Conservation (phyloP, 805 yeast genomes). For the Cyberlindnera lachancei region DNA sequence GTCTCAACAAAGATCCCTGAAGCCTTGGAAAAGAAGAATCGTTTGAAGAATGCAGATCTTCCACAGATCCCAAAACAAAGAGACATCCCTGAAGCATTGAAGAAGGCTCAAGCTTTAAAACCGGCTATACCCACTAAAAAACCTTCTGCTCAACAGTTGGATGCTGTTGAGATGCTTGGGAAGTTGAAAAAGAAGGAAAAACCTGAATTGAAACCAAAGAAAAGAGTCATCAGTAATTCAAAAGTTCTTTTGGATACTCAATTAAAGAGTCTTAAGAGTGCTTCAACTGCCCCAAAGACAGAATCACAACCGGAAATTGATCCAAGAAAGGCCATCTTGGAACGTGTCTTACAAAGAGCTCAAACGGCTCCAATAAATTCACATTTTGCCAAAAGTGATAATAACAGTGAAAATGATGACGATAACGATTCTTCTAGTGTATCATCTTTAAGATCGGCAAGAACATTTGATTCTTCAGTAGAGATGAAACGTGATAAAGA, state of each 20-base stretch:
- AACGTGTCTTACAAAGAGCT: slow-evolving; percentile 11
- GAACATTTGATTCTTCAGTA: slow-evolving; percentile 18
- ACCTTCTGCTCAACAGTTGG: slow-evolving; percentile 12
- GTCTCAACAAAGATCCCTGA: slow-evolving; percentile 17
- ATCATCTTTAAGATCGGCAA: slow-evolving; percentile 11
- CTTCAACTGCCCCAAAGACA: slow-evolving; percentile 1
- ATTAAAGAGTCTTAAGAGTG: slow-evolving; percentile 9
- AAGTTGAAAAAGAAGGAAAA: slow-evolving; percentile 10
- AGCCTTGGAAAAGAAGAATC: slow-evolving; percentile 8
- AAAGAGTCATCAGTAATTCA: slow-evolving; percentile 18
- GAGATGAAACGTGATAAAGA: not conserved
- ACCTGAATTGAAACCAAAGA: slow-evolving; percentile 12
- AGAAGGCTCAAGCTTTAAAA: slow-evolving; percentile 6
- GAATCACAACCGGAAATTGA: not conserved
- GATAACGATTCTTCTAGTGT: not conserved
- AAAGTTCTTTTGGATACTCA: slow-evolving; percentile 11
- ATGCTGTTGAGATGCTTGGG: slow-evolving; percentile 11
- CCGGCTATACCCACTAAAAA: slow-evolving; percentile 14
- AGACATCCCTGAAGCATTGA: slow-evolving; percentile 12
- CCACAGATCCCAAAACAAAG: slow-evolving; percentile 3
- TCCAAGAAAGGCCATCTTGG: slow-evolving; percentile 9
- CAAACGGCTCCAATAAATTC: slow-evolving; percentile 12
- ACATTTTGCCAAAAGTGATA: slow-evolving; percentile 2
- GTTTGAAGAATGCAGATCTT: slow-evolving; percentile 2
- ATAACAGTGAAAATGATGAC: too few relatives aligned